These are phyloP conservation scores for Bipolaris zeicola DNA, from an alignment of 2,329 filamentous ascomycete species.

Conservation along the genomic window DNA sequence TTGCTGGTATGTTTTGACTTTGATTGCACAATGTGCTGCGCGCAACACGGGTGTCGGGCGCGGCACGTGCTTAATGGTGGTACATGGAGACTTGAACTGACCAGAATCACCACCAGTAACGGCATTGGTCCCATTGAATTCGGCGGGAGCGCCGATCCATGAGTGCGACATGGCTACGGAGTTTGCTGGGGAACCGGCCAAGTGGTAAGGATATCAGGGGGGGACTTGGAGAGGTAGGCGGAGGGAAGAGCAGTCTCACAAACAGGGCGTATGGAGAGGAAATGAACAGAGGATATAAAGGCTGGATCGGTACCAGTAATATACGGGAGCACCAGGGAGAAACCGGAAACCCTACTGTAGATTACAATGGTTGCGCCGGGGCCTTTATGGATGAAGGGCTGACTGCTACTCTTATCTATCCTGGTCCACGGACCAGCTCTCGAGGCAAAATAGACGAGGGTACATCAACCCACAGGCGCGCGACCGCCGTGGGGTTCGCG, in stretches of 20 bases:
- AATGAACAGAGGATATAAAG: conserved; percentile 16
- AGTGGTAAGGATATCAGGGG: conserved; percentile 11
- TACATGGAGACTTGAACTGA: conserved; percentile 56
- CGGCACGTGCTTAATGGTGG: conserved; percentile 27
- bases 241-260: conserved; percentile 15
- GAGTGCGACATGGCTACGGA: conserved; percentile 55
- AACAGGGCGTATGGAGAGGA: conserved; percentile 17
- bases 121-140: conserved; percentile 61
- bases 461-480: conserved; percentile 36
- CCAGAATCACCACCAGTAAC: conserved; percentile 77
- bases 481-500: conserved; percentile 46
- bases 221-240: conserved; percentile 6
- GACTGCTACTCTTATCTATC: conserved; percentile 46
- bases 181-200: conserved; percentile 15
- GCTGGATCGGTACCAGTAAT: conserved; percentile 37
- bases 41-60: conserved; percentile 13
- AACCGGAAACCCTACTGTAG: conserved; percentile 40
- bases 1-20: neutral
- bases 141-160: conserved; percentile 53
- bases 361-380: conserved; percentile 36
- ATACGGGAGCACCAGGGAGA: conserved; percentile 39
- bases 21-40: neutral
- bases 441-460: conserved; percentile 45
- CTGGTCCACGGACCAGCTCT: conserved; percentile 41
- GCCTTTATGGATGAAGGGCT: conserved; percentile 42